Conservation (phyloP, 495 filamentous ascomycete genomes). For the Aspergillus kassunensis region DNA sequence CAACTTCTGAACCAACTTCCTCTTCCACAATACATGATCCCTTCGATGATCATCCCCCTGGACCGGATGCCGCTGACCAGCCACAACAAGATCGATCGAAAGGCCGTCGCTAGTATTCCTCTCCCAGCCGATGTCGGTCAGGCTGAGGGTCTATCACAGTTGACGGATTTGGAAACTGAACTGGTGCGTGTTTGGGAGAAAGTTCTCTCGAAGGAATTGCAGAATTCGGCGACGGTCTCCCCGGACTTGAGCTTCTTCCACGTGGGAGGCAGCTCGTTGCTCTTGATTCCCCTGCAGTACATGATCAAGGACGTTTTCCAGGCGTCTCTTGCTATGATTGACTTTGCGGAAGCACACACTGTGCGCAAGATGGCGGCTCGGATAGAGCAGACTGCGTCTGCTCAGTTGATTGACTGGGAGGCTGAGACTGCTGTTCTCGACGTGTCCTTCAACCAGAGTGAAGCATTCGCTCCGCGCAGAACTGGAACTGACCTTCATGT, state of each 20-base stretch:
- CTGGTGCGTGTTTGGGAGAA: slow-evolving; percentile 25
- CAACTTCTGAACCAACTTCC: background rate
- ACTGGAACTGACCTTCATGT: slow-evolving; percentile 6
- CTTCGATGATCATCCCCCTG: background rate
- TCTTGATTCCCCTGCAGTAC: slow-evolving; percentile 31
- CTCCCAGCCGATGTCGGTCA: background rate
- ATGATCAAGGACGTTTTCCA: slow-evolving; percentile 22
- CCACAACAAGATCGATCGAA: background rate
- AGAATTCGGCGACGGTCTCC: background rate
- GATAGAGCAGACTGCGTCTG: background rate
- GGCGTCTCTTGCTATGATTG: slow-evolving; percentile 17
- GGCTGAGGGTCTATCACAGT: background rate
- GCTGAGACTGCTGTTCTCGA: background rate
- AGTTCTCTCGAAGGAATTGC: slow-evolving; percentile 11
- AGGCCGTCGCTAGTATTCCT: background rate
- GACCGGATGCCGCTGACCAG: background rate
- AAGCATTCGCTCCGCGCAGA: background rate
- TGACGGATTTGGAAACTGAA: background rate
- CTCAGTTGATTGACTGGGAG: slow-evolving; percentile 21
- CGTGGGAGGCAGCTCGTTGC: slow-evolving; percentile 35
- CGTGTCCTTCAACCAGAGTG: background rate
- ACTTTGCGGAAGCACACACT: slow-evolving; percentile 33
- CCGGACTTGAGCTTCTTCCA: slow-evolving; percentile 28
- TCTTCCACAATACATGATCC: slow-evolving; percentile 2
- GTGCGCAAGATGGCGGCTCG: slow-evolving; percentile 12